Conservation (phyloP, 2,329 filamentous ascomycete species). For the Cytospora mali region DNA sequence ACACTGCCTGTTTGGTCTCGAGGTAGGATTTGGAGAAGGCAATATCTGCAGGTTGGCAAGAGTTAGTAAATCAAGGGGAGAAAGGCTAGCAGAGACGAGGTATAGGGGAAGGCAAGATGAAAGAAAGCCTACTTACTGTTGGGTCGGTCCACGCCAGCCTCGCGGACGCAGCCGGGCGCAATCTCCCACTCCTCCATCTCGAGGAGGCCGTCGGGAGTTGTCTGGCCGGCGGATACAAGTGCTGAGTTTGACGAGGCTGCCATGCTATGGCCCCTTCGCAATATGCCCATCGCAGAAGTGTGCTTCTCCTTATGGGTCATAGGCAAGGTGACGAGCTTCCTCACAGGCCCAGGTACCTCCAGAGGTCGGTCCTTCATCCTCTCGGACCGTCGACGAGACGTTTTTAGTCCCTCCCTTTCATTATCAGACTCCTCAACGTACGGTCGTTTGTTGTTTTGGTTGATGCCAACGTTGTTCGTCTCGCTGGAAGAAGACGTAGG, state of each 20-base stretch:
- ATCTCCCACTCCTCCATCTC: conserved; percentile 44
- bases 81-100: background rate
- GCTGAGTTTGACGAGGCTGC: conserved; percentile 19
- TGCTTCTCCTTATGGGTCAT: background rate
- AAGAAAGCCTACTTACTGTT: conserved; percentile 31
- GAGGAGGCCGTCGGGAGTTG: conserved; percentile 30
- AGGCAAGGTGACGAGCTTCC: conserved; percentile 10
- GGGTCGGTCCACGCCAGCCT: background rate
- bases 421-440: background rate
- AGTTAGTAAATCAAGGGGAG: background rate
- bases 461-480: background rate
- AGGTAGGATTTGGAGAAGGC: conserved; percentile 42
- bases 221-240: conserved; percentile 29
- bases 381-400: conserved; percentile 6
- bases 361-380: background rate
- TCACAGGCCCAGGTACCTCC: background rate
- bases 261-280: background rate
- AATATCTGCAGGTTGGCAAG: conserved; percentile 30
- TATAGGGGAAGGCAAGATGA: background rate
- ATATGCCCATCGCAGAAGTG: background rate
- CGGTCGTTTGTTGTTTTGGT: conserved; percentile 13
- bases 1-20: conserved; percentile 31
- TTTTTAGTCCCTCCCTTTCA: background rate
- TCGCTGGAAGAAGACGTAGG: background rate
- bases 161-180: conserved; percentile 38